A percentile compares a stretch with the other conserved stretches of the same genome.
Evolutionary conservation across 169 alveolate species (phyloP).

Genomic region (Hepatocystis sp.): DNA sequence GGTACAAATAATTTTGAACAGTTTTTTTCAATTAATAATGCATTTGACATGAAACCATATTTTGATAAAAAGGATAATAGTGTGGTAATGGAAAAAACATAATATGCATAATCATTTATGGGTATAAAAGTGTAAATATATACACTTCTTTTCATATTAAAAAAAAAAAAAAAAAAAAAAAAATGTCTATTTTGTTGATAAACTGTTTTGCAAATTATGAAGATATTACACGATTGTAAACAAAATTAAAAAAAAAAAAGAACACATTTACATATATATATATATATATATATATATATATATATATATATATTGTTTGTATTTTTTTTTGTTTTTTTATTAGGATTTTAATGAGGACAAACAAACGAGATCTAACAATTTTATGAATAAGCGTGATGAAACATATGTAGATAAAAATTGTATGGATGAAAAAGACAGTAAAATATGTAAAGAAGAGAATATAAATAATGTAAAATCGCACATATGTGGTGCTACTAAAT

Average conservation of each 20-base stretch:
- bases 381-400: not conserved
- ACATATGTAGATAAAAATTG: not conserved
- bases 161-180: slow-evolving; percentile 5
- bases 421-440: slow-evolving; percentile 26
- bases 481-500: not conserved
- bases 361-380: not conserved
- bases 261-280: not conserved
- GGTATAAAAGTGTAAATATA: slow-evolving; percentile 23
- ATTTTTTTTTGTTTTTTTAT: slow-evolving; percentile 10
- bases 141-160: not conserved
- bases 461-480: not conserved
- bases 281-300: not conserved
- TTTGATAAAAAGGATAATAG: slow-evolving; percentile 7
- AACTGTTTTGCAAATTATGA: no score
- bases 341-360: slow-evolving; percentile 19
- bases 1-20: slow-evolving; percentile 16
- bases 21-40: not conserved
- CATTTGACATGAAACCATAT: slow-evolving; percentile 2
- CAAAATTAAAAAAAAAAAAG: not conserved
- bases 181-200: not conserved
- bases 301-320: slow-evolving; percentile 5
- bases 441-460: not conserved
- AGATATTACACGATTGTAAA: no score
- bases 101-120: slow-evolving; percentile 13
- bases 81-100: slow-evolving; percentile 6